phyloP scores from a whole-genome alignment of 176 grass and related monocot genomes.

The Zizania latifolia region DNA sequence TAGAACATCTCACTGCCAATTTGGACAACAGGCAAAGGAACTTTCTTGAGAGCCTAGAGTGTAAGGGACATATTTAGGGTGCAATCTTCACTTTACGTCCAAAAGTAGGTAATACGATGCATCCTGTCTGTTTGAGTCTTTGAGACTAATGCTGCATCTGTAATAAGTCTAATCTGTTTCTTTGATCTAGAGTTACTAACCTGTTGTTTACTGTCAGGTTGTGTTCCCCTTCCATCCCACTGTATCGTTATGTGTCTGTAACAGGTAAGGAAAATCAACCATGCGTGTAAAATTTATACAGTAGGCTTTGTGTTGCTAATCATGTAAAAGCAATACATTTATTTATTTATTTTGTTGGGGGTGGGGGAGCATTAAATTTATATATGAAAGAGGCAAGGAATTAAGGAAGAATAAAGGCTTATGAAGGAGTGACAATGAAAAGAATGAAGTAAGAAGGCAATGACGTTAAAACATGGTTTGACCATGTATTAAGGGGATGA shows the following conservation, averaged over 20 bases:
- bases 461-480: neutral
- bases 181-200: neutral
- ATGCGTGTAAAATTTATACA: neutral
- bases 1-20: constrained; percentile 37
- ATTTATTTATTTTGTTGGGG: neutral
- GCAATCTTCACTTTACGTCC: neutral
- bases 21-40: constrained; percentile 20
- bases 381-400: neutral
- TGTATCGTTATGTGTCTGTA: neutral
- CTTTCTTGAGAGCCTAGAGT: constrained; percentile 48
- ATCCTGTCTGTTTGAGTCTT: neutral
- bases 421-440: neutral
- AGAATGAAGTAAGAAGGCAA: neutral
- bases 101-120: neutral
- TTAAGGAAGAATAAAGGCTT: neutral
- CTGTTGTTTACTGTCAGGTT: neutral
- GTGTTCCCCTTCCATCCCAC: neutral
- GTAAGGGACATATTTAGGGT: neutral
- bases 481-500: neutral
- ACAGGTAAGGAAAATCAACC: constrained; percentile 6
- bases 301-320: neutral
- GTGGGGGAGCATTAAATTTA: neutral
- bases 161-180: neutral
- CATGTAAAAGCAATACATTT: neutral
- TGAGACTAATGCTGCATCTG: neutral